Evolutionary conservation across 2,329 filamentous ascomycete species (phyloP).

Genomic region (Ophiostoma himal-ulmi): DNA sequence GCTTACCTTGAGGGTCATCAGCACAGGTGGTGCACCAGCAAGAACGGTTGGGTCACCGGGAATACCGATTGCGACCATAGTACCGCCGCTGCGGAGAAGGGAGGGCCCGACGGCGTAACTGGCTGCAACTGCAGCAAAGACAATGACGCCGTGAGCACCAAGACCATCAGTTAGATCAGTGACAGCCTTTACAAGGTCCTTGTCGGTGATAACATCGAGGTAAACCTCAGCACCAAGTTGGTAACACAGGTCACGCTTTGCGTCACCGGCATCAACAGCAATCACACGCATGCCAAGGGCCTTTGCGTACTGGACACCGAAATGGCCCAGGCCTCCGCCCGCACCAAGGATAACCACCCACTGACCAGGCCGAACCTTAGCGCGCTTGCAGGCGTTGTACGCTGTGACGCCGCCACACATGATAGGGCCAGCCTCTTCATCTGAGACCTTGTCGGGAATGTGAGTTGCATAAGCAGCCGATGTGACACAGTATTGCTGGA

Average conservation of each 20-base stretch:
- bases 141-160: conserved; percentile 22
- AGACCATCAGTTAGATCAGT: conserved; percentile 15
- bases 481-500: conserved; percentile 53
- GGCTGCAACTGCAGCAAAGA: conserved; percentile 75
- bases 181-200: conserved; percentile 24
- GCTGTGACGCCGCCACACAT: conserved; percentile 56
- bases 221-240: conserved; percentile 50
- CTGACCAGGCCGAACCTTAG: conserved; percentile 44
- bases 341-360: conserved; percentile 52
- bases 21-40: conserved; percentile 19
- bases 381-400: conserved; percentile 50
- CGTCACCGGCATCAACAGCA: conserved; percentile 47
- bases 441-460: conserved; percentile 44
- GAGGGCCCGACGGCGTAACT: conserved; percentile 89
- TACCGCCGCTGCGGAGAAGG: conserved; percentile 76
- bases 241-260: conserved; percentile 41
- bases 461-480: conserved; percentile 50
- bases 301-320: conserved; percentile 42
- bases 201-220: conserved; percentile 46
- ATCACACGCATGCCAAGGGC: conserved; percentile 53
- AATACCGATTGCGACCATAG: conserved; percentile 81
- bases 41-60: conserved; percentile 58
- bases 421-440: conserved; percentile 51
- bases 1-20: conserved; percentile 22
- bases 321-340: conserved; percentile 38